Conservation (phyloP, 2,329 filamentous ascomycete species). For the Triangularia verruculosa region DNA sequence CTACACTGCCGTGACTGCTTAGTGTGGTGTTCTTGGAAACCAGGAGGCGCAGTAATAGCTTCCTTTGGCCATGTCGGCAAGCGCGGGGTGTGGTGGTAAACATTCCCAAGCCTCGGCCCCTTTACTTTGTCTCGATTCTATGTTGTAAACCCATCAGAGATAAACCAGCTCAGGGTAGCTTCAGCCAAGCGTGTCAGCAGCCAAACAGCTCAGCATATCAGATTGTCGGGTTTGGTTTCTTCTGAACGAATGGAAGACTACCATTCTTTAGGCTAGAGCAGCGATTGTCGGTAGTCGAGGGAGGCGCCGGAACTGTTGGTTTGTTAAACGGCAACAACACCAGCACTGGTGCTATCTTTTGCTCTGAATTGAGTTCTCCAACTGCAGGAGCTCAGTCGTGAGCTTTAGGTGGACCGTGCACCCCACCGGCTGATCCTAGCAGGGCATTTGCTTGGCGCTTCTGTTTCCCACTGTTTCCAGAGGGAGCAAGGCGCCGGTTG, state of each 20-base stretch:
- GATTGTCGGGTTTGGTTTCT: background rate
- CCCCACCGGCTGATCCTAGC: background rate
- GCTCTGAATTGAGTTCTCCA: background rate
- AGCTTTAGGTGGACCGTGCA: conserved; percentile 1
- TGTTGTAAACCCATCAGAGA: background rate
- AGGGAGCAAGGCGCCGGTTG: background rate
- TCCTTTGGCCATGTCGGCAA: conserved; percentile 14
- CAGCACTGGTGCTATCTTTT: too few species aligned
- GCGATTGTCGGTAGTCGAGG: too few species aligned
- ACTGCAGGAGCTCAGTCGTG: background rate
- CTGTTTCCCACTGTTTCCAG: conserved; percentile 1
- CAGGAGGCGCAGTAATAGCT: conserved; percentile 9
- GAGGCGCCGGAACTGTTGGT: too few species aligned
- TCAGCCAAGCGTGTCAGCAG: conserved; percentile 17
- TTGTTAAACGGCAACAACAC: too few species aligned
- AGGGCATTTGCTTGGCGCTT: background rate
- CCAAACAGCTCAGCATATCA: conserved; percentile 12
- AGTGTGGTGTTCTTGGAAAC: conserved; percentile 19
- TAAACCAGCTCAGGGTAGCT: conserved; percentile 8
- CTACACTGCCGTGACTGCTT: background rate
- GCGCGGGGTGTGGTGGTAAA: conserved; percentile 11
- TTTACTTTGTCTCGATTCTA: background rate
- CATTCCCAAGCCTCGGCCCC: conserved; percentile 9
- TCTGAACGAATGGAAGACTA: background rate
- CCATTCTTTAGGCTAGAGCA: background rate